Evolutionary conservation across 2,329 filamentous ascomycete species (phyloP).

Genomic region (Chalara sp.): DNA sequence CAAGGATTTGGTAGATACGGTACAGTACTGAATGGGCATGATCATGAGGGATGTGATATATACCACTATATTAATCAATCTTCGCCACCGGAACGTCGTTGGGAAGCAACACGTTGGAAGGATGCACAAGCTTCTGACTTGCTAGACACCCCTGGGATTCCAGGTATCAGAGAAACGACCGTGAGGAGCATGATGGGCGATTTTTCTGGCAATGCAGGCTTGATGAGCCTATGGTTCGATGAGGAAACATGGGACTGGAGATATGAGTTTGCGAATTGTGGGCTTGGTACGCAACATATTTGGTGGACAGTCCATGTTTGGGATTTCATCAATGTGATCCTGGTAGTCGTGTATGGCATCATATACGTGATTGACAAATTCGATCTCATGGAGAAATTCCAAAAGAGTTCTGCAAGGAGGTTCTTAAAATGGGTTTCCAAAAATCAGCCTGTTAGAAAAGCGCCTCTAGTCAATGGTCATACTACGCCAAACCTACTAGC

Average conservation of each 20-base stretch:
- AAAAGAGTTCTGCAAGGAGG: not conserved
- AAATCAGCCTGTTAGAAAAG: not conserved
- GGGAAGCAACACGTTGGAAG: conserved; percentile 39
- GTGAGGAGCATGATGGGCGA: conserved; percentile 98
- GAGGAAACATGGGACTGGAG: conserved; percentile 65
- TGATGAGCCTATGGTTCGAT: conserved; percentile 89
- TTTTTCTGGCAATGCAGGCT: conserved; percentile 83
- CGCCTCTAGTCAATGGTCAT: not conserved
- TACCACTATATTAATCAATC: conserved; percentile 73
- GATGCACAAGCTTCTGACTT: conserved; percentile 37
- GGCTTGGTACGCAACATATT: conserved; percentile 77
- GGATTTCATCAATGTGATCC: conserved; percentile 35
- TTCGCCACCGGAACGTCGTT: conserved; percentile 16
- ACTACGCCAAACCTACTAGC: not conserved
- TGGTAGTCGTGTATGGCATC: conserved; percentile 13
- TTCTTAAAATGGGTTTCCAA: conserved; percentile 1
- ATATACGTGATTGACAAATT: conserved; percentile 1
- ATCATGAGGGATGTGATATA: conserved; percentile 89
- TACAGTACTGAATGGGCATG: conserved; percentile 84
- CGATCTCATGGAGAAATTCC: not conserved
- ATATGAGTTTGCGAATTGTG: conserved; percentile 73
- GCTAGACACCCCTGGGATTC: conserved; percentile 36
- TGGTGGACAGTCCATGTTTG: conserved; percentile 90
- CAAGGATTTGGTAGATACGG: conserved; percentile 63
- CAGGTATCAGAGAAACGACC: conserved; percentile 79